phyloP scores from a whole-genome alignment of 1,284 basidiomycete species.

The Cutaneotrichosporon sp. region DNA sequence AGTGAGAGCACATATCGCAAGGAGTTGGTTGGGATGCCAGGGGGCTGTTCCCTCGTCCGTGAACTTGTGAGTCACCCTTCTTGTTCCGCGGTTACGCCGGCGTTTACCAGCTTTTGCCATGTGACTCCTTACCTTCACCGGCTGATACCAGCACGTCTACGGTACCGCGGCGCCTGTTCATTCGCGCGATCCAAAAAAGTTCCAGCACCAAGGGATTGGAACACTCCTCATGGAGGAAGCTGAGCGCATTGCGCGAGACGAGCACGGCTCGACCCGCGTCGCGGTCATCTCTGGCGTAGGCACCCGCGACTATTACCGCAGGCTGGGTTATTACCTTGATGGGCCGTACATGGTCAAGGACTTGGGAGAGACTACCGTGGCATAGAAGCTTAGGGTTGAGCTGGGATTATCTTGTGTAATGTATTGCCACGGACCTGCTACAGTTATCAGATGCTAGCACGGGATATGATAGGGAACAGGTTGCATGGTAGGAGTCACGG shows the following conservation, averaged over 20 bases:
- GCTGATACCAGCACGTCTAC: slow-evolving; percentile 71
- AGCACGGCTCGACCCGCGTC: slow-evolving; percentile 78
- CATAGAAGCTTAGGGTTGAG: too few species aligned
- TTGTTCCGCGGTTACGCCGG: too few species aligned
- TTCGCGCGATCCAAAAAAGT: slow-evolving; percentile 94
- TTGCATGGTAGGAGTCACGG: too few species aligned
- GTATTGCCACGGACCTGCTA: too few species aligned
- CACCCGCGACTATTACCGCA: slow-evolving; percentile 88
- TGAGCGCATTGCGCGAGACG: slow-evolving; percentile 94
- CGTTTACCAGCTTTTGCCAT: too few species aligned
- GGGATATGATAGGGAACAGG: too few species aligned
- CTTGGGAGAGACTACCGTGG: slow-evolving; percentile 27
- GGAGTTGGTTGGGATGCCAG: slow-evolving; percentile 72
- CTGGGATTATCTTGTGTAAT: too few species aligned
- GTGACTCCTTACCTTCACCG: too few species aligned
- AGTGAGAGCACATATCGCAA: slow-evolving; percentile 93
- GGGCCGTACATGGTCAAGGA: slow-evolving; percentile 95
- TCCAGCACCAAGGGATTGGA: slow-evolving; percentile 97
- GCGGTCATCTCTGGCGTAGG: slow-evolving; percentile 96
- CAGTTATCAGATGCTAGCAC: too few species aligned
- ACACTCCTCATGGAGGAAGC: slow-evolving; percentile 99
- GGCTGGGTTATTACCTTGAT: slow-evolving; percentile 87
- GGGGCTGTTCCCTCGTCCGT: slow-evolving; percentile 87
- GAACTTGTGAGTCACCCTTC: slow-evolving; percentile 58
- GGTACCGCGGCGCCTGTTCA: slow-evolving; percentile 97